Conservation (phyloP, 805 yeast species). For the Cephaloascus albidus region DNA sequence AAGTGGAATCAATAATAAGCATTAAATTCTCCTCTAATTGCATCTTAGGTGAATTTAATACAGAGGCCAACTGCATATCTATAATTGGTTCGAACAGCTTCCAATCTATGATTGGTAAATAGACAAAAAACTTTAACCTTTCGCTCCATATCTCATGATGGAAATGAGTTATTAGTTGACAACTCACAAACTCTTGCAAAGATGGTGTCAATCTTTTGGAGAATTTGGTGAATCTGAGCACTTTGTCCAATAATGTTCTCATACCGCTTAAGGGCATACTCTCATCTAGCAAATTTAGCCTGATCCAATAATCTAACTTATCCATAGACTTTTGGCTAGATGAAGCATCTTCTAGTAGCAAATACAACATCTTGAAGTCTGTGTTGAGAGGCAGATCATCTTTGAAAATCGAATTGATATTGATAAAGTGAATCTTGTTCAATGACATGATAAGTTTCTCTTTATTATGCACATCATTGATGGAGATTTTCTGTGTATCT, state of each 20-base stretch:
- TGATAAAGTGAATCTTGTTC: neutral
- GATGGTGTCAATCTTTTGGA: neutral
- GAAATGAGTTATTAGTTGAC: no score
- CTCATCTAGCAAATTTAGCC: slow-evolving; percentile 10
- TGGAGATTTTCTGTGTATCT: slow-evolving; percentile 4
- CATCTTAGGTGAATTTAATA: no score
- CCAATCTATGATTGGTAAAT: neutral
- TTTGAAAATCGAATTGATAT: neutral
- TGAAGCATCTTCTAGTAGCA: neutral
- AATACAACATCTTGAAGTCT: neutral
- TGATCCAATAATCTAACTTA: slow-evolving; percentile 10
- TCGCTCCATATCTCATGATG: no score
- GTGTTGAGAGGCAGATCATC: neutral
- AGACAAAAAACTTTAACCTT: neutral
- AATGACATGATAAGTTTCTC: neutral
- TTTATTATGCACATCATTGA: slow-evolving; percentile 8
- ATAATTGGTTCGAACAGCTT: neutral
- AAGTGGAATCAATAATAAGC: neutral
- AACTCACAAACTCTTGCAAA: neutral
- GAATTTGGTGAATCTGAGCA: neutral
- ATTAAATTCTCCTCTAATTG: neutral
- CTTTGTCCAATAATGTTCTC: neutral
- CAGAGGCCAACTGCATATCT: neutral
- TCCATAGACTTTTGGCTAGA: neutral
- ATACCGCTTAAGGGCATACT: slow-evolving; percentile 6